Base-by-base conservation (phyloP, 352 stramenopile genomes). In the Pythium rhizo-oryzae region DNA sequence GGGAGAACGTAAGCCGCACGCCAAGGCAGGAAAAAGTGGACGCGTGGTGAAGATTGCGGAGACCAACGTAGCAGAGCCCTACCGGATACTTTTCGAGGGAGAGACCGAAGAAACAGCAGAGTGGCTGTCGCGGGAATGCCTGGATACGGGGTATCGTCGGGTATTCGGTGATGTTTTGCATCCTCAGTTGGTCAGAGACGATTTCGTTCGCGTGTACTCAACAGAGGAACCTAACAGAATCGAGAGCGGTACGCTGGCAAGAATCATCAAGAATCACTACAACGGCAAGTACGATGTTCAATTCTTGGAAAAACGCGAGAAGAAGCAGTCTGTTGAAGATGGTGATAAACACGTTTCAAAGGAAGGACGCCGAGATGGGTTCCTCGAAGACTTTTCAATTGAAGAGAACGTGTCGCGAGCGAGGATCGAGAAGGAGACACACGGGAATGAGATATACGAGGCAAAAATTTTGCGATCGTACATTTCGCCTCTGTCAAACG, bases 261-360 rank as follows among this genome's bases (percentile, higher is more conserved):
- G 75, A 43, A 67, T 91, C 46, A 28, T 66, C 0, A 70, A 75
- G 41, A 80, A 76, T 30, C 59, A 80, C 33, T 74, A 80, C 23
- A 85, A 86, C 65, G 80, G 74, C 4, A 71, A 67, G 30, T 91
- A 91, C 52, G 71, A 83, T 19, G 61, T 91, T n/a, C 59, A 68
- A 62, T 89, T 78, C 49, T 13, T 87, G 2, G 83, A 90, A 63
- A 65, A 59, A 4, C 62, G 65, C 1, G 28, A 59, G 28, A 12
- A 69, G 72, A 21, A 28, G 16, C 19, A 66, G 51, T 4, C 13
- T 19, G 35, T 7, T 7, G 18, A 47, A 16, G 18, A 21, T 47
- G 41, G 41, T 5, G 41, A 47, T 2, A 47, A n/a, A n/a, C 41
- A 47, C 41, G 28, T 33, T 33, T 2, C 28, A 33, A 2, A 33